Conservation (phyloP, 1,139 yeast genomes). For the Geotrichum histeridarum region DNA sequence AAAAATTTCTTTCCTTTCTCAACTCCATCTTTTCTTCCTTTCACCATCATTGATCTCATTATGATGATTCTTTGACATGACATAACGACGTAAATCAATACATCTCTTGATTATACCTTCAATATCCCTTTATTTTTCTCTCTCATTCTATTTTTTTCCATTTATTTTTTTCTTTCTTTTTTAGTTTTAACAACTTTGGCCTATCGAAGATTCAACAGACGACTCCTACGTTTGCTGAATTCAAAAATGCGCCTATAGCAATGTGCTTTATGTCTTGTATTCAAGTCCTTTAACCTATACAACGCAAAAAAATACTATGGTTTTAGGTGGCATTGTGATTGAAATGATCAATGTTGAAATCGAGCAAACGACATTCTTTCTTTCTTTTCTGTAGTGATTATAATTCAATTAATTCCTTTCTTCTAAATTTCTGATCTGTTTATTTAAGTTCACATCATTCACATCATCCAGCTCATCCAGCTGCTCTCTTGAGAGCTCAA, state of each 20-base stretch:
- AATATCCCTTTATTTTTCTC: not conserved
- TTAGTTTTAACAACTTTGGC: not conserved
- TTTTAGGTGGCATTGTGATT: conserved; percentile 3
- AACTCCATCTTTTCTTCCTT: too few relatives aligned
- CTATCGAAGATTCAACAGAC: conserved; percentile 17
- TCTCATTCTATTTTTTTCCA: not conserved
- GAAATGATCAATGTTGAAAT: conserved; percentile 1
- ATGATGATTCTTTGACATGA: too few relatives aligned
- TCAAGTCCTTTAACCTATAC: conserved; percentile 1
- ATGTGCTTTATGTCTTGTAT: not conserved
- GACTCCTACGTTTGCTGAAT: conserved; percentile 12
- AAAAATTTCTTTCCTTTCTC: too few relatives aligned
- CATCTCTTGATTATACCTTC: not conserved
- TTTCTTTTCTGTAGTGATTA: not conserved
- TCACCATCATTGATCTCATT: too few relatives aligned
- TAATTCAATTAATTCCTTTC: too few relatives aligned
- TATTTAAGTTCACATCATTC: too few relatives aligned
- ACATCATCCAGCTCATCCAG: too few relatives aligned
- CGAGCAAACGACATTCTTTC: conserved; percentile 2
- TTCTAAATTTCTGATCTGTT: too few relatives aligned
- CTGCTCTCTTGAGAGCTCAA: too few relatives aligned
- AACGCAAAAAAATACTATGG: conserved; percentile 12
- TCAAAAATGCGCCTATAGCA: conserved; percentile 17
- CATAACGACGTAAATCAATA: not conserved
- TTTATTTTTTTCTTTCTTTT: not conserved